Percentiles rank a stretch among this genome's conserved stretches.
Evolutionary conservation across 345 rosid species (phyloP).

Genomic region (Combretum micranthum): DNA sequence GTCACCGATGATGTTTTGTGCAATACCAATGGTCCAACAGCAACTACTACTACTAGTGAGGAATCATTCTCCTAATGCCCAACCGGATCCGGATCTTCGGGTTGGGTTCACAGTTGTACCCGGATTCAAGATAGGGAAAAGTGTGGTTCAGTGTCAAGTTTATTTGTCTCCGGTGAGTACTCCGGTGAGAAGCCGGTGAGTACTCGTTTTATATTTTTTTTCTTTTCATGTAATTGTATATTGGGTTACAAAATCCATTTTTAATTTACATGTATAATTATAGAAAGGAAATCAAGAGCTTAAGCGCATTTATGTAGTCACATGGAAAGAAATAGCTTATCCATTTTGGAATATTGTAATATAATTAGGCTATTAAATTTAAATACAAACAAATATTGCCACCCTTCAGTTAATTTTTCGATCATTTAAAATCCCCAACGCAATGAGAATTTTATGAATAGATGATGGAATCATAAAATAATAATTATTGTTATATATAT

Average conservation of each 20-base stretch:
- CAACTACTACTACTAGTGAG: background rate
- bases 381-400: too few relatives aligned
- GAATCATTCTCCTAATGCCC: conserved; percentile 12
- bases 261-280: conserved; percentile 4
- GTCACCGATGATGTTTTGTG: conserved; percentile 46
- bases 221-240: background rate
- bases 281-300: too few relatives aligned
- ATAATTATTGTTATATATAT: too few relatives aligned
- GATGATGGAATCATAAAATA: too few relatives aligned
- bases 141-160: conserved; percentile 73
- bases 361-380: too few relatives aligned
- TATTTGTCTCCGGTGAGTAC: conserved; percentile 44
- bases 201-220: background rate
- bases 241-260: background rate
- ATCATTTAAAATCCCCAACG: too few relatives aligned
- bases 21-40: too few relatives aligned
- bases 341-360: too few relatives aligned
- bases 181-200: conserved; percentile 24
- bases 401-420: too few relatives aligned
- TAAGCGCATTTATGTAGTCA: too few relatives aligned
- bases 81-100: conserved; percentile 23
- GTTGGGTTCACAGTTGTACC: conserved; percentile 91
- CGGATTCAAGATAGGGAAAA: conserved; percentile 75
- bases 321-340: too few relatives aligned
- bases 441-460: too few relatives aligned